These are phyloP conservation scores for Malbranchea cinnamomea DNA, from an alignment of 2,329 filamentous ascomycete species.

Conservation along the genomic window DNA sequence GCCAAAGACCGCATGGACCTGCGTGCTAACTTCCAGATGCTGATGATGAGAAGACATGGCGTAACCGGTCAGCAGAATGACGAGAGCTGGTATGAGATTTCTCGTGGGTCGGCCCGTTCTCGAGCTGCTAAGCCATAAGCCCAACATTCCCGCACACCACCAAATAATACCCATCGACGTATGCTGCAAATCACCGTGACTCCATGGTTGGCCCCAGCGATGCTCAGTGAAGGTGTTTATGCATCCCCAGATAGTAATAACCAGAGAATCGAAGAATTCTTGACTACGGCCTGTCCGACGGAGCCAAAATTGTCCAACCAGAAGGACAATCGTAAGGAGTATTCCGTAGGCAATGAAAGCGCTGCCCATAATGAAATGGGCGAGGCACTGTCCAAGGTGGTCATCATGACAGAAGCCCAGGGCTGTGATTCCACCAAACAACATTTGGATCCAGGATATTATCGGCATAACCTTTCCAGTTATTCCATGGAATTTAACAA, in stretches of 20 bases:
- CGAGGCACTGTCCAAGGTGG: slow-evolving; percentile 79
- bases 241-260: slow-evolving; percentile 90
- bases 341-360: slow-evolving; percentile 93
- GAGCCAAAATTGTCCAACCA: slow-evolving; percentile 82
- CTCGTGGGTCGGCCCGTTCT: slow-evolving; percentile 74
- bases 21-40: slow-evolving; percentile 64
- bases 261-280: slow-evolving; percentile 86
- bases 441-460: slow-evolving; percentile 79
- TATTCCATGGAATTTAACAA: slow-evolving; percentile 62
- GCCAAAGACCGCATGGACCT: slow-evolving; percentile 79
- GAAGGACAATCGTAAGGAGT: slow-evolving; percentile 65
- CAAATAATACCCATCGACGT: slow-evolving; percentile 99
- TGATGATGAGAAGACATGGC: slow-evolving; percentile 91
- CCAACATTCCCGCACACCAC: slow-evolving; percentile 87
- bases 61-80: slow-evolving; percentile 86
- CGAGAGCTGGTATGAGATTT: slow-evolving; percentile 83
- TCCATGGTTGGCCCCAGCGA: slow-evolving; percentile 80
- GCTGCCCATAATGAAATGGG: slow-evolving; percentile 97
- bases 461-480: slow-evolving; percentile 80
- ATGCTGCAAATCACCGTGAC: slow-evolving; percentile 87
- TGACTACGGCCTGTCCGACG: slow-evolving; percentile 70
- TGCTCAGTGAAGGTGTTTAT: slow-evolving; percentile 98
- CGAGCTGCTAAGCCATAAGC: slow-evolving; percentile 79
- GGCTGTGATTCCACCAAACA: slow-evolving; percentile 87
- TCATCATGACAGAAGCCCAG: slow-evolving; percentile 87